Conservation (phyloP, 2,329 filamentous ascomycete genomes). For the Xylariales sp. region DNA sequence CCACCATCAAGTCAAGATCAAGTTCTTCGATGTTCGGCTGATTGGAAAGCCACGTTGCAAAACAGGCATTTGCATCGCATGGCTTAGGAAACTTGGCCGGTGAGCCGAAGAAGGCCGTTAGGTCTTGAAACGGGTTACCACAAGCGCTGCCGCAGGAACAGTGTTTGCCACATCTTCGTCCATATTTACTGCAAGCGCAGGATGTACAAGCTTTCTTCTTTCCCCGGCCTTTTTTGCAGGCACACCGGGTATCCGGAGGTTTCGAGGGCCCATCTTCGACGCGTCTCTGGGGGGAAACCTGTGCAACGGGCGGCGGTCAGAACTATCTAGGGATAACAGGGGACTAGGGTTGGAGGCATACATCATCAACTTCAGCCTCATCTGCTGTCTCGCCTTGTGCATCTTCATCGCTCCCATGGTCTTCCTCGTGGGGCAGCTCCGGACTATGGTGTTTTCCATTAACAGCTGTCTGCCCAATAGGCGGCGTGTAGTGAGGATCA, state of each 20-base stretch:
- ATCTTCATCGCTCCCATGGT: constrained; percentile 23
- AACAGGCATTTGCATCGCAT: constrained; percentile 28
- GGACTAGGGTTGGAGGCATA: constrained; percentile 13
- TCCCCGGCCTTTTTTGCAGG: constrained; percentile 29
- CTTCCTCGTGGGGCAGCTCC: constrained; percentile 19
- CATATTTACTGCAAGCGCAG: constrained; percentile 29
- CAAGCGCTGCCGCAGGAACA: constrained; percentile 26
- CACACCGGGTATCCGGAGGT: constrained; percentile 22
- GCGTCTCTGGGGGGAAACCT: constrained; percentile 21
- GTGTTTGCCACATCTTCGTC: constrained; percentile 21
- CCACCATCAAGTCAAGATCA: constrained; percentile 28
- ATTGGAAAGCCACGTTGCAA: constrained; percentile 29
- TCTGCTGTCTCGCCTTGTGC: constrained; percentile 28
- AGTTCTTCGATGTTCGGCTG: constrained; percentile 30
- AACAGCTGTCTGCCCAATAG: constrained; percentile 13
- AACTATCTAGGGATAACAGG: constrained; percentile 4
- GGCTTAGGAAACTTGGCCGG: constrained; percentile 22
- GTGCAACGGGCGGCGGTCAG: background rate
- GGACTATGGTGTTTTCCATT: constrained; percentile 21
- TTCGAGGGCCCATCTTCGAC: constrained; percentile 21
- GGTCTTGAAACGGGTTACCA: constrained; percentile 28
- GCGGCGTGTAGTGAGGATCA: constrained; percentile 26
- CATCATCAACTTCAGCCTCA: constrained; percentile 22
- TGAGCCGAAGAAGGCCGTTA: constrained; percentile 28
- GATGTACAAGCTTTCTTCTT: constrained; percentile 28